phyloP scores from a whole-genome alignment of 2,329 filamentous ascomycete species.

The Neofusicoccum cordaticola region DNA sequence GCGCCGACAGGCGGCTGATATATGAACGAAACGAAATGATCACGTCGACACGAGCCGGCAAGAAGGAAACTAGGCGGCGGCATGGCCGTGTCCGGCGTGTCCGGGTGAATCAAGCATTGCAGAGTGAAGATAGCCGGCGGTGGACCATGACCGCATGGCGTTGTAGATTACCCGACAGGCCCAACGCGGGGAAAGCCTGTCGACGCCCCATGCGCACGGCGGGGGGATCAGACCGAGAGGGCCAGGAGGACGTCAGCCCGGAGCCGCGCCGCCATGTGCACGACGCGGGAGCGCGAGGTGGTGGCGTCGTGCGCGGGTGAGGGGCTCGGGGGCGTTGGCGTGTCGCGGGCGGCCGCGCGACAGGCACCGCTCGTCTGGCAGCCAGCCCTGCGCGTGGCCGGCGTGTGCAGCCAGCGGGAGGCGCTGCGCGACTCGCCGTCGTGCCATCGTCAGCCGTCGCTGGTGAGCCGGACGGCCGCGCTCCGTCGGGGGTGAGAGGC shows the following conservation, averaged over 20 bases:
- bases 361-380: neutral
- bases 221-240: neutral
- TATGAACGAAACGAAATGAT: neutral
- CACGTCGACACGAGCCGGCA: neutral
- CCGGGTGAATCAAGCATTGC: neutral
- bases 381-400: neutral
- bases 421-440: neutral
- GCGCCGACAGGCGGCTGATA: neutral
- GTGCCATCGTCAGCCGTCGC: neutral
- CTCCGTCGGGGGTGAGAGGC: too few relatives aligned
- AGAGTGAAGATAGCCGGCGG: neutral
- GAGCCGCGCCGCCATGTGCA: neutral
- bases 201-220: neutral
- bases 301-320: slow-evolving; percentile 1
- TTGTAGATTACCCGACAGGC: slow-evolving; percentile 5
- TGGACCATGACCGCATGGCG: neutral
- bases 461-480: neutral
- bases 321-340: neutral
- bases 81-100: neutral
- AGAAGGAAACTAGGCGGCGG: neutral
- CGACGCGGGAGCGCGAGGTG: neutral
- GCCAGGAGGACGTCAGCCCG: neutral
- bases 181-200: neutral
- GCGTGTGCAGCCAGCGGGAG: neutral
- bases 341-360: neutral